Evolutionary conservation across 176 grass and related monocot genomes (phyloP).

Genomic region (Musa acuminata): DNA sequence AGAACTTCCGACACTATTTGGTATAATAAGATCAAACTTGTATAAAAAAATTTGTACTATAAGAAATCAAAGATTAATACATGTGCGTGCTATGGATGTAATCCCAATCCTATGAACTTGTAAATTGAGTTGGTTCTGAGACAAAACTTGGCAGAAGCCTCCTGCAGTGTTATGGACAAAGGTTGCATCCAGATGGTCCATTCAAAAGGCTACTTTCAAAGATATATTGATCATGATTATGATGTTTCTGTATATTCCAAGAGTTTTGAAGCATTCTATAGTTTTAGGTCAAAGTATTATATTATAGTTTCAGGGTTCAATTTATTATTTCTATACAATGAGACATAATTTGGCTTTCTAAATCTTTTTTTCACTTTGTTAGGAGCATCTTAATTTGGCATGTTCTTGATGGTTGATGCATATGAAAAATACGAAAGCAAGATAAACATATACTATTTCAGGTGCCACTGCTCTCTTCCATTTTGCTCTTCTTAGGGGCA

Average conservation of each 20-base stretch:
- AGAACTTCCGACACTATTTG: too few relatives aligned
- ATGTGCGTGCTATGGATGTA: background rate
- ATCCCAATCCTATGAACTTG: background rate
- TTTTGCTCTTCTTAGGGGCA: too few relatives aligned
- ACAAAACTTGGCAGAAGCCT: constrained; percentile 76
- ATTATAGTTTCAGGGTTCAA: too few relatives aligned
- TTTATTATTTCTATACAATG: background rate
- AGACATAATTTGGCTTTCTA: background rate
- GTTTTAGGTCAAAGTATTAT: too few relatives aligned
- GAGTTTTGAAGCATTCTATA: background rate
- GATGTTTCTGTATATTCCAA: background rate
- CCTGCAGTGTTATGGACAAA: constrained; percentile 81
- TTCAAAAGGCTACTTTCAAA: constrained; percentile 54
- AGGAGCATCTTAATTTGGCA: background rate
- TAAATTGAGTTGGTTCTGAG: constrained; percentile 18
- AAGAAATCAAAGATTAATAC: too few relatives aligned
- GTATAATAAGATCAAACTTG: too few relatives aligned
- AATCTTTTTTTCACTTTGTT: background rate
- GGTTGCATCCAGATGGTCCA: constrained; percentile 69
- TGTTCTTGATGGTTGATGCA: background rate
- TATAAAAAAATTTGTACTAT: too few relatives aligned
- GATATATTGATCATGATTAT: background rate
- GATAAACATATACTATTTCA: background rate
- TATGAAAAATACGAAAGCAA: background rate
- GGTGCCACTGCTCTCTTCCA: too few relatives aligned